Evolutionary conservation across 2,329 filamentous ascomycete genomes (phyloP).

Genomic region (Colletotrichum cuscutae): DNA sequence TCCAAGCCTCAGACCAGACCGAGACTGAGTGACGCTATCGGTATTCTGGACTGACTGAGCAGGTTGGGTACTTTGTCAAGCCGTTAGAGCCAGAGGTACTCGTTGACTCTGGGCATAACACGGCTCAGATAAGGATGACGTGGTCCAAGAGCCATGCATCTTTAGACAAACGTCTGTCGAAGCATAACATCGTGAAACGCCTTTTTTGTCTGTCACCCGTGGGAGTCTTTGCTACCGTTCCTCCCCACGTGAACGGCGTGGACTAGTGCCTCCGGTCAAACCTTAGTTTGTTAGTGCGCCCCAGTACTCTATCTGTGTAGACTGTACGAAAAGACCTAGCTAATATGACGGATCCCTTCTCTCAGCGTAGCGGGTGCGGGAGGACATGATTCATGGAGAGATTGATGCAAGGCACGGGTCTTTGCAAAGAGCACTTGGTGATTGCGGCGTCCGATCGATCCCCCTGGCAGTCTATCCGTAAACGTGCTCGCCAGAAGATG

Average conservation of each 20-base stretch:
- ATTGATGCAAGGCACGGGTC: conserved; percentile 6
- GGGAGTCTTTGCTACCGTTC: conserved; percentile 5
- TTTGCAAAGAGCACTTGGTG: background rate
- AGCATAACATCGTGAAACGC: conserved; percentile 32
- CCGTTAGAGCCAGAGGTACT: background rate
- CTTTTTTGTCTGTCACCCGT: conserved; percentile 24
- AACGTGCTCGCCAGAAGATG: background rate
- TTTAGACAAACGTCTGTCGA: conserved; percentile 7
- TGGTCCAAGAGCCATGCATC: conserved; percentile 29
- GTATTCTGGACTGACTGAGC: background rate
- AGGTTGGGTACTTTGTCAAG: background rate
- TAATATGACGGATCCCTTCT: background rate
- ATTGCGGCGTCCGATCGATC: conserved; percentile 4
- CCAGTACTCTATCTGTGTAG: conserved; percentile 7
- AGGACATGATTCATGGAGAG: background rate
- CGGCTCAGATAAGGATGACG: conserved; percentile 1
- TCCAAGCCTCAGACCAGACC: conserved; percentile 31
- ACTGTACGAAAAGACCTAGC: background rate
- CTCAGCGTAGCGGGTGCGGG: background rate
- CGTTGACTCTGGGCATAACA: conserved; percentile 16
- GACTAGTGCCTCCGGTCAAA: conserved; percentile 27
- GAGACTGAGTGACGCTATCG: conserved; percentile 28
- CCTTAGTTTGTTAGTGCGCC: conserved; percentile 16
- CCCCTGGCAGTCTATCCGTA: background rate
- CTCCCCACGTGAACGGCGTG: conserved; percentile 27